Evolutionary conservation across 2,329 filamentous ascomycete species (phyloP).

Genomic region (Alternaria metachromatica): DNA sequence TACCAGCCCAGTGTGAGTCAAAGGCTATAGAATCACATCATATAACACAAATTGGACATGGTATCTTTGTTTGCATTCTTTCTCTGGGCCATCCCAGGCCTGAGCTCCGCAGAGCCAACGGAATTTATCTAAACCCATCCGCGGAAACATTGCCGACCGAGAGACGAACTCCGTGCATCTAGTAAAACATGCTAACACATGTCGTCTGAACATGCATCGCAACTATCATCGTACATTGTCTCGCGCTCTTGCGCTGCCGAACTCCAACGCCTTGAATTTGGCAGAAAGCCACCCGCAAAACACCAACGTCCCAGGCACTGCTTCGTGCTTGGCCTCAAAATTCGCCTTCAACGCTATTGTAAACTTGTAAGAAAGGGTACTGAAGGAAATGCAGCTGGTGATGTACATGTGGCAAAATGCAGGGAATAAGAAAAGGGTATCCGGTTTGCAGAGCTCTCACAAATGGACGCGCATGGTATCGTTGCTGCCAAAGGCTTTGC

Average conservation of each 20-base stretch:
- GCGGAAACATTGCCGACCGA: conserved; percentile 6
- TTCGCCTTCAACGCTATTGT: conserved; percentile 8
- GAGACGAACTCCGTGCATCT: conserved; percentile 8
- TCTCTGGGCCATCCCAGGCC: background rate
- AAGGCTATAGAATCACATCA: background rate
- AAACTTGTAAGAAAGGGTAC: conserved; percentile 6
- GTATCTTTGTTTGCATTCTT: conserved; percentile 10
- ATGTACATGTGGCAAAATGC: conserved; percentile 15
- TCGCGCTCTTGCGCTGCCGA: conserved; percentile 2
- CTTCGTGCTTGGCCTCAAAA: conserved; percentile 4
- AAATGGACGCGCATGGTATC: conserved; percentile 74
- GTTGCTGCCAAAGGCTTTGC: conserved; percentile 86
- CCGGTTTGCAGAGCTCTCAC: conserved; percentile 10
- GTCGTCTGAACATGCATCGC: conserved; percentile 11
- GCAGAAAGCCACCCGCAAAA: conserved; percentile 7
- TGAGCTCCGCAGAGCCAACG: background rate
- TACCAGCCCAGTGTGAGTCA: conserved; percentile 8
- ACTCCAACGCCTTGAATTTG: conserved; percentile 7
- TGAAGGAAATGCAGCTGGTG: conserved; percentile 15
- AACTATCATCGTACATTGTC: conserved; percentile 17
- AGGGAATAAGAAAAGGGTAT: background rate
- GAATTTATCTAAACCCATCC: conserved; percentile 9
- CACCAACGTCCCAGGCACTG: conserved; percentile 10
- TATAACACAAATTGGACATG: conserved; percentile 1
- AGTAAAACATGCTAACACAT: conserved; percentile 15